These are phyloP conservation scores for Wickerhamiella australiensis DNA, from an alignment of 805 yeast species.

Conservation along the genomic window DNA sequence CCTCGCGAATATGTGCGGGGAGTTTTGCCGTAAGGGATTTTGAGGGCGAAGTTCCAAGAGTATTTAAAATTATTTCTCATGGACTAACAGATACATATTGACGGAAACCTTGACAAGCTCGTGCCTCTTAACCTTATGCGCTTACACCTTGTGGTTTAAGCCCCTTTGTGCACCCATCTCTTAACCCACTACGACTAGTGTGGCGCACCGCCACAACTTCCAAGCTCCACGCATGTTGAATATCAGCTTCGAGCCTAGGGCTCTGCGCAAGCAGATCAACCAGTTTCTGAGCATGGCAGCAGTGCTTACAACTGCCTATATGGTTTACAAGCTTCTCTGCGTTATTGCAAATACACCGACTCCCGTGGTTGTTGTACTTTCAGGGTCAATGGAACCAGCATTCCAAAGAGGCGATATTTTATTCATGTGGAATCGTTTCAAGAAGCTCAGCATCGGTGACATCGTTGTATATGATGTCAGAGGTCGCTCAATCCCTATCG, in stretches of 20 bases:
- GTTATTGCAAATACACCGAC: constrained; percentile 71
- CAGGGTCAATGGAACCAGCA: constrained; percentile 99
- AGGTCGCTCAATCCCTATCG: constrained; percentile 82
- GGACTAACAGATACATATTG: too few relatives aligned
- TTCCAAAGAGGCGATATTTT: constrained; percentile 95
- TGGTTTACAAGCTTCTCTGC: constrained; percentile 79
- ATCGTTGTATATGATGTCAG: constrained; percentile 81
- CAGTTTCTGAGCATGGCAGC: constrained; percentile 62
- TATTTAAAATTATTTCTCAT: too few relatives aligned
- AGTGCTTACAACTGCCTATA: constrained; percentile 77
- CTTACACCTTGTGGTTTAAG: too few relatives aligned
- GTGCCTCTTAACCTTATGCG: too few relatives aligned
- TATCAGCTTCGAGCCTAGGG: constrained; percentile 16
- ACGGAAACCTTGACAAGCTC: too few relatives aligned
- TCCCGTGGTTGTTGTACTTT: constrained; percentile 90
- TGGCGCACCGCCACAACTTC: not conserved
- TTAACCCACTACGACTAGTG: too few relatives aligned
- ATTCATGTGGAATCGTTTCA: constrained; percentile 78
- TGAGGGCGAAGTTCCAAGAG: not conserved
- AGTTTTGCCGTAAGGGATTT: too few relatives aligned
- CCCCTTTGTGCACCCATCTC: too few relatives aligned
- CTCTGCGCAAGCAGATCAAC: constrained; percentile 23
- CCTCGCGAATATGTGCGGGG: too few relatives aligned
- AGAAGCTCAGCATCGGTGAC: constrained; percentile 66
- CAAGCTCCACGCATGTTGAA: constrained; percentile 1